These are phyloP conservation scores for Xylariomycetidae sp. DNA, from an alignment of 2,329 filamentous ascomycete genomes.

Conservation along the genomic window DNA sequence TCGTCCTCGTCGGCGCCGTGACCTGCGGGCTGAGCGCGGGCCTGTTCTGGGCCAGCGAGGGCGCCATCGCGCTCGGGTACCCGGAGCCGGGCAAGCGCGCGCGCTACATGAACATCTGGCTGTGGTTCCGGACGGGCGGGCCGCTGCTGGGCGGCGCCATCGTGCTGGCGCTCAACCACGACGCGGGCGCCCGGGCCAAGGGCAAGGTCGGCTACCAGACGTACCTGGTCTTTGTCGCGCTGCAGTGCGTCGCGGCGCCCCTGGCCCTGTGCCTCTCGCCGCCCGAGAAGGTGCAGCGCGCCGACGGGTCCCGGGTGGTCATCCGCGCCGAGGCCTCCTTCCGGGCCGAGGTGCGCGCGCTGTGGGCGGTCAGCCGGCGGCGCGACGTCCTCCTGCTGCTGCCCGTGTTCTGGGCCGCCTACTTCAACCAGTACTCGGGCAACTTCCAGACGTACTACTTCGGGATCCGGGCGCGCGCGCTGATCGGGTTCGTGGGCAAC, in stretches of 20 bases:
- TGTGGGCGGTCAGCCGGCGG: conserved; percentile 62
- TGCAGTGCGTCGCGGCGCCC: conserved; percentile 62
- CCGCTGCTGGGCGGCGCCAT: conserved; percentile 67
- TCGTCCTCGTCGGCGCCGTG: conserved; percentile 63
- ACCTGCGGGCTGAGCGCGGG: conserved; percentile 67
- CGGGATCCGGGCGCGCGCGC: conserved; percentile 60
- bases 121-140: conserved; percentile 49
- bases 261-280: conserved; percentile 57
- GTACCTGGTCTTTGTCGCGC: conserved; percentile 64
- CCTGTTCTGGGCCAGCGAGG: conserved; percentile 73
- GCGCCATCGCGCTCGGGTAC: conserved; percentile 67
- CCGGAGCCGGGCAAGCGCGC: conserved; percentile 66
- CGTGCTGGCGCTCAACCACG: conserved; percentile 62
- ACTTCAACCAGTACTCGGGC: conserved; percentile 39
- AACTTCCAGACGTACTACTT: conserved; percentile 62
- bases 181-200: conserved; percentile 37
- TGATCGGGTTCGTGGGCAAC: conserved; percentile 67
- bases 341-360: conserved; percentile 52
- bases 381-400: conserved; percentile 67
- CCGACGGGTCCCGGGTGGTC: conserved; percentile 59
- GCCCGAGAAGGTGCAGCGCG: conserved; percentile 60
- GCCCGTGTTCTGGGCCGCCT: conserved; percentile 67
- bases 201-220: conserved; percentile 64
- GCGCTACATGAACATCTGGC: conserved; percentile 64
- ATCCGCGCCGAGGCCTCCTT: conserved; percentile 58